Base-by-base conservation (phyloP, 129 eudicot genomes). In the Ambrosia artemisiifolia region DNA sequence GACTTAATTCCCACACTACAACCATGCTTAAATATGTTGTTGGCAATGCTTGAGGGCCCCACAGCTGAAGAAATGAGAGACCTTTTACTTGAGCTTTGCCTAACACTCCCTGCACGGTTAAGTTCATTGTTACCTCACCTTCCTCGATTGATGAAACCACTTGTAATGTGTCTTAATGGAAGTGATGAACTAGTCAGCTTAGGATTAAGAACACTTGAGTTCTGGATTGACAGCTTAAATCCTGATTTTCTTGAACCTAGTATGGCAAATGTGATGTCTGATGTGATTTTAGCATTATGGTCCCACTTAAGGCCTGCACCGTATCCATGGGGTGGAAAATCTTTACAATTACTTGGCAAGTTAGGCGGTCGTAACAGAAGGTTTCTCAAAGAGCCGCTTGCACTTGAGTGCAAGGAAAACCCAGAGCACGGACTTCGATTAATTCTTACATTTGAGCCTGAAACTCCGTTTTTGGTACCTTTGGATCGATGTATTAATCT, bases 231-330 rank as follows among this genome's bases (percentile, higher is more conserved):
- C 77, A 94, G 97, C 80, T 85, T 94, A 83, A 94, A 94, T 68
- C 99, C 99, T 72, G 99, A 94, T 79, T 94, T 94, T 72, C 83
- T 94, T 67, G 99, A 94, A 81, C 99, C 99, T 55, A 94, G 97
- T 80, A 94, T 94, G 99, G 99, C 99, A 12, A 88, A 83, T 80
- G 97, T 90, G 53, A 94, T 94, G 93, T 88, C 99, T 72, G 99
- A 94, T 69, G 97, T 94, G 62, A 94, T 90, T 78, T 78, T 90
- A 78, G 97, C 96, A 61, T 75, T 94, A 34, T 94, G 99, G 99
- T 90, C 97, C 65, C 99, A 95, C 85, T 83, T 95, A 81, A 81
- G 94, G 74, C 99, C 99, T 0, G 89, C 94, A 61, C 97, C 99
- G 6, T 90, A 90, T 82, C 97, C 91, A 63, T 95, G 97, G 96